A percentile compares a stretch with the other conserved stretches of the same genome.
These are phyloP conservation scores for Xerocomus potaroensis DNA, from an alignment of 768 basidiomycete species.

Conservation along the genomic window DNA sequence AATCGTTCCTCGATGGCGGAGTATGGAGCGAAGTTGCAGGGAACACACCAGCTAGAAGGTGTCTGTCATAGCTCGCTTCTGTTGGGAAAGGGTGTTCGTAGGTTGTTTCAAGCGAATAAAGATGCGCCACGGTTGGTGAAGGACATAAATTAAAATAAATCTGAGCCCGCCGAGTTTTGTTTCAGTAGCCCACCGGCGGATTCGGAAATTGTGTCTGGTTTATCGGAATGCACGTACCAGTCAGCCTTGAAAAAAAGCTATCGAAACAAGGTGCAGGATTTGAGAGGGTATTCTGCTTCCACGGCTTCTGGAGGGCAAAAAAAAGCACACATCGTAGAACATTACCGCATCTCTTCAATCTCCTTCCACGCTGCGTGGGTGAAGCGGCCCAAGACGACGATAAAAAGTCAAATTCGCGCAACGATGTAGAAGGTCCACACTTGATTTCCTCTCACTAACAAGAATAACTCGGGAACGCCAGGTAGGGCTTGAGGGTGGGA, in stretches of 20 bases:
- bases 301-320: background rate
- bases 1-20: conserved; percentile 31
- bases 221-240: conserved; percentile 39
- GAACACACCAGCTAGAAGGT: background rate
- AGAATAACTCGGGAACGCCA: background rate
- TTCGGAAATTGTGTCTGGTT: background rate
- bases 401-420: conserved; percentile 1
- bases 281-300: background rate
- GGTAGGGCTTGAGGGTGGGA: background rate
- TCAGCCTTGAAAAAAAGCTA: conserved; percentile 48
- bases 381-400: background rate
- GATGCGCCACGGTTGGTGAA: conserved; percentile 46
- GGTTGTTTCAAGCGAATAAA: conserved; percentile 41
- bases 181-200: conserved; percentile 31
- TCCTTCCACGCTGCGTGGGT: background rate
- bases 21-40: conserved; percentile 9
- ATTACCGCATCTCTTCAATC: background rate
- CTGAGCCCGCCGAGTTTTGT: conserved; percentile 12
- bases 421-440: background rate
- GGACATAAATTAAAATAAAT: conserved; percentile 41
- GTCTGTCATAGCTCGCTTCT: conserved; percentile 8
- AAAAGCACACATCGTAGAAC: background rate
- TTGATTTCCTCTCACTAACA: conserved; percentile 1
- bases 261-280: conserved; percentile 48
- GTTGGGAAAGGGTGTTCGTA: conserved; percentile 31